Evolutionary conservation across 768 basidiomycete genomes (phyloP).

Genomic region (Pleurotus salmoneostramineus): DNA sequence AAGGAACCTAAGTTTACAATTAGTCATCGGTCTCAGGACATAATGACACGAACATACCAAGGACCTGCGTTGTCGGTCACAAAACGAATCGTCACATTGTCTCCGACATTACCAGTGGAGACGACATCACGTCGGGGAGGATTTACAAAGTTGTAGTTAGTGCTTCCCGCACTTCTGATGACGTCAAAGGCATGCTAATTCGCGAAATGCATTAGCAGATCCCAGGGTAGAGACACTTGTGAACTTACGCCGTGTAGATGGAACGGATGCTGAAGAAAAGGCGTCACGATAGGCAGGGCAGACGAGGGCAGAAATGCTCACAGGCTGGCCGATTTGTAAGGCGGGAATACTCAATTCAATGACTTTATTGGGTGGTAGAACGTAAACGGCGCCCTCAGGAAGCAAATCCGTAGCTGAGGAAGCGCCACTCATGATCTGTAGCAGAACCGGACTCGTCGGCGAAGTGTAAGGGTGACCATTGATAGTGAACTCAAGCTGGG

Average conservation of each 20-base stretch:
- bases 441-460: slow-evolving; percentile 47
- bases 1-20: slow-evolving; percentile 15
- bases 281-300: not conserved
- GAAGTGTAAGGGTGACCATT: slow-evolving; percentile 27
- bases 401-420: slow-evolving; percentile 41
- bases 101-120: slow-evolving; percentile 12
- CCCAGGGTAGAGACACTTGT: not conserved
- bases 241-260: slow-evolving; percentile 31
- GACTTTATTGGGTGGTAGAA: slow-evolving; percentile 39
- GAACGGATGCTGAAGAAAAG: slow-evolving; percentile 27
- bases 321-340: slow-evolving; percentile 32
- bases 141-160: slow-evolving; percentile 40
- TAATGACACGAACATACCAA: slow-evolving; percentile 20
- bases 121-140: slow-evolving; percentile 55
- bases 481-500: slow-evolving; percentile 17
- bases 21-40: not conserved
- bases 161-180: slow-evolving; percentile 34
- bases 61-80: slow-evolving; percentile 48
- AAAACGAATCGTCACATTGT: slow-evolving; percentile 46
- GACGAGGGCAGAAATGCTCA: slow-evolving; percentile 14
- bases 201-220: not conserved
- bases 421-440: slow-evolving; percentile 57
- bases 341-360: slow-evolving; percentile 26
- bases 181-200: slow-evolving; percentile 41
- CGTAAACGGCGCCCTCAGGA: slow-evolving; percentile 43